Conservation (phyloP, 106 monocot genomes). For the Hemerocallis citrina region DNA sequence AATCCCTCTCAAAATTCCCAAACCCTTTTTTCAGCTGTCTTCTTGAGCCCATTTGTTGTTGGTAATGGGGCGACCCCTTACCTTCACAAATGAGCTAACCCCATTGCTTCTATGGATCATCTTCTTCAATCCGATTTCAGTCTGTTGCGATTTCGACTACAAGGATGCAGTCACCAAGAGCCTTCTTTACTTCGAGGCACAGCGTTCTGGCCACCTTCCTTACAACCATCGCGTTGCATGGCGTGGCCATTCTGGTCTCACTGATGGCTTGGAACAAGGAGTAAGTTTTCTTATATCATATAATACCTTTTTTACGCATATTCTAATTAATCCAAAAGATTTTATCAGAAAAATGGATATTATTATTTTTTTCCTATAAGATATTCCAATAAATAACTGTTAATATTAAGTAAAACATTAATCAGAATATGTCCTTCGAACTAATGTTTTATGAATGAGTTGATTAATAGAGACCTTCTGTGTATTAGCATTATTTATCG, state of each 20-base stretch:
- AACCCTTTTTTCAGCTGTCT: not conserved
- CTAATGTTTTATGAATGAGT: too few relatives aligned
- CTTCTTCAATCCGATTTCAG: not conserved
- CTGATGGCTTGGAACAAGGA: constrained; percentile 57
- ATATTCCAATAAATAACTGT: too few relatives aligned
- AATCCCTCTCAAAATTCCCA: too few relatives aligned
- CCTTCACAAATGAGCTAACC: constrained; percentile 1
- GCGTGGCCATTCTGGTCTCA: constrained; percentile 57
- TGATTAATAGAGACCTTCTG: too few relatives aligned
- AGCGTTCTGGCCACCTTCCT: constrained; percentile 57
- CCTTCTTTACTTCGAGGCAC: constrained; percentile 57
- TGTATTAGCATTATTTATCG: too few relatives aligned
- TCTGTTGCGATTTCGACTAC: constrained; percentile 8
- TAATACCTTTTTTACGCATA: too few relatives aligned
- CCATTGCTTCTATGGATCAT: not conserved
- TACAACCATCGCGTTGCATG: constrained; percentile 42
- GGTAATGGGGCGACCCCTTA: not conserved
- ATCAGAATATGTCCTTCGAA: too few relatives aligned
- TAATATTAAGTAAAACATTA: too few relatives aligned
- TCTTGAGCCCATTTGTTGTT: not conserved
- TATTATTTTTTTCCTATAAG: too few relatives aligned
- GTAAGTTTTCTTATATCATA: constrained; percentile 19
- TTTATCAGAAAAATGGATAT: too few relatives aligned
- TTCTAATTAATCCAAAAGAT: too few relatives aligned
- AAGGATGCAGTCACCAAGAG: constrained; percentile 26